These are phyloP conservation scores for Sclerotinia subarctica DNA, from an alignment of 2,329 filamentous ascomycete genomes.

Conservation along the genomic window DNA sequence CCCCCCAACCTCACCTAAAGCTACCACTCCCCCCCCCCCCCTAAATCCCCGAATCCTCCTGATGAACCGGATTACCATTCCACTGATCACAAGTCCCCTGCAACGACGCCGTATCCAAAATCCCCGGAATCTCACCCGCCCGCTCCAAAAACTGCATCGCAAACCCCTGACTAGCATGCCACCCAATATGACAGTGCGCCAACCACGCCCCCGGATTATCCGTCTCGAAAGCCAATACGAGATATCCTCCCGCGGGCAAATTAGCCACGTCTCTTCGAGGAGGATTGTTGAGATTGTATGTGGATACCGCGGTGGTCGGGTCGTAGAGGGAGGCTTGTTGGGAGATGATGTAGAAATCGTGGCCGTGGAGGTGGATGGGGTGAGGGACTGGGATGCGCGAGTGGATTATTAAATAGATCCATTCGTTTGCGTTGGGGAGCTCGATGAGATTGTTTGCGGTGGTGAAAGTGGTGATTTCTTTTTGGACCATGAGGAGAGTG, in stretches of 20 bases:
- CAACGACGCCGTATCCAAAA: constrained; percentile 16
- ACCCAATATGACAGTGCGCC: constrained; percentile 39
- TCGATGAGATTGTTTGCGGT: constrained; percentile 30
- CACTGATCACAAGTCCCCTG: constrained; percentile 22
- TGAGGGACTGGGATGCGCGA: constrained; percentile 30
- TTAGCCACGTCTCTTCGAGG: constrained; percentile 51
- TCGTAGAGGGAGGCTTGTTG: constrained; percentile 43
- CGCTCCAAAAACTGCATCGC: constrained; percentile 47
- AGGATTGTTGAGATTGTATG: constrained; percentile 42
- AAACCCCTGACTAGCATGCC: constrained; percentile 52
- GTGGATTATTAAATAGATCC: constrained; percentile 37
- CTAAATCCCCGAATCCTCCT: constrained; percentile 25
- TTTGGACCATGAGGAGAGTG: constrained; percentile 41
- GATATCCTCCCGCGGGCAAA: constrained; percentile 35
- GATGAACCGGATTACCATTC: constrained; percentile 12
- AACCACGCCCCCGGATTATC: constrained; percentile 30
- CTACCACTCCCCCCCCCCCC: neutral
- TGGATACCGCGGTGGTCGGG: constrained; percentile 31
- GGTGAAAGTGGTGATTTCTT: constrained; percentile 32
- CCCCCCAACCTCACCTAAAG: neutral
- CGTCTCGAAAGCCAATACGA: constrained; percentile 27
- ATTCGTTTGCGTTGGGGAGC: constrained; percentile 33
- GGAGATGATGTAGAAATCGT: constrained; percentile 46
- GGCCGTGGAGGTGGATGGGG: constrained; percentile 49
- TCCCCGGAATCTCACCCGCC: constrained; percentile 29